A percentile compares a stretch with the other conserved stretches of the same genome.
These are phyloP conservation scores for Aspergillus sp. DNA, from an alignment of 2,329 filamentous ascomycete genomes.

Conservation along the genomic window DNA sequence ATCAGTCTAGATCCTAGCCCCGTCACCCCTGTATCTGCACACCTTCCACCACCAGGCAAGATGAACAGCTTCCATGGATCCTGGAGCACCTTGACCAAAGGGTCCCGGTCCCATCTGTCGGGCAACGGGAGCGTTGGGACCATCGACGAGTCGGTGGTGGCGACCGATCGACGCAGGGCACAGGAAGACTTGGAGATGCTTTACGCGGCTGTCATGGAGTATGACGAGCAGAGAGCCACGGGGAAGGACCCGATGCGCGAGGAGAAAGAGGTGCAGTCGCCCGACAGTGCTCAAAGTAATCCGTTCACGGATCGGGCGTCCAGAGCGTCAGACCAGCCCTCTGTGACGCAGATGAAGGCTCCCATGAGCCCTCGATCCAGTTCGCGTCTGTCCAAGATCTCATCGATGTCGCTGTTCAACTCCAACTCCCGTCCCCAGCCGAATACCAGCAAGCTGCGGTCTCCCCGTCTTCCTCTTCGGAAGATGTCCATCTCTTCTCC, in stretches of 20 bases:
- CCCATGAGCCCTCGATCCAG: conserved; percentile 32
- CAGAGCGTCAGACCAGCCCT: conserved; percentile 22
- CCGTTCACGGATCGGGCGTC: conserved; percentile 31
- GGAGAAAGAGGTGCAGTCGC: conserved; percentile 19
- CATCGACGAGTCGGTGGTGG: conserved; percentile 75
- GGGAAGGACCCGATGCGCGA: conserved; percentile 7
- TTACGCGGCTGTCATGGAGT: conserved; percentile 88
- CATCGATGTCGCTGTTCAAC: conserved; percentile 42
- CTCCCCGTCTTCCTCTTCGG: conserved; percentile 45
- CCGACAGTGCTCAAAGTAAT: conserved; percentile 25
- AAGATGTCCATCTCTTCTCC: conserved; percentile 60
- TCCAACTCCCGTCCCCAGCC: conserved; percentile 39
- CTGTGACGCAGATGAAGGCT: conserved; percentile 15
- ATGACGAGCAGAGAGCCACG: conserved; percentile 60
- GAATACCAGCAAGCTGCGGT: conserved; percentile 43
- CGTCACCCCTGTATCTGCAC: conserved; percentile 28
- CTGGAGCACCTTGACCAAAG: conserved; percentile 37
- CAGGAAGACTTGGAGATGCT: conserved; percentile 84
- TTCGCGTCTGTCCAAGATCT: conserved; percentile 39
- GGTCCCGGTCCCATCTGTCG: conserved; percentile 37
- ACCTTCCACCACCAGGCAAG: conserved; percentile 36
- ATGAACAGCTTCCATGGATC: conserved; percentile 36
- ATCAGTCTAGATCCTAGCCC: conserved; percentile 35
- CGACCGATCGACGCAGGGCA: conserved; percentile 70
- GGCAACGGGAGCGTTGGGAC: conserved; percentile 64